Conservation (phyloP, 176 grass and related monocot genomes). For the Luzula sylvatica region DNA sequence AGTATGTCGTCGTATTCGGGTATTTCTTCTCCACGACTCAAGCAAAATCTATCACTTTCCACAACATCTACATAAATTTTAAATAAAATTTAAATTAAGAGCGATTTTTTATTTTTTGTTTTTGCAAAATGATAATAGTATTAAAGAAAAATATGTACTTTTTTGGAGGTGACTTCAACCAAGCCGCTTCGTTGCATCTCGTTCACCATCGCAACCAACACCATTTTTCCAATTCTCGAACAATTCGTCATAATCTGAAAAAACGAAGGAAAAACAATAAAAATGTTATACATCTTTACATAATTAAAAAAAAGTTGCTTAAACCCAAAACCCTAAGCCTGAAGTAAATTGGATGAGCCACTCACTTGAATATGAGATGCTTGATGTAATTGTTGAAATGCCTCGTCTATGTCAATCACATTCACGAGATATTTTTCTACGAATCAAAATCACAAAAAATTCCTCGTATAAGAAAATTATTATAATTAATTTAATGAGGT, state of each 20-base stretch:
- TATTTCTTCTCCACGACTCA: slow-evolving; percentile 36
- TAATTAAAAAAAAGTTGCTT: too few species aligned
- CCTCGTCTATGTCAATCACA: slow-evolving; percentile 79
- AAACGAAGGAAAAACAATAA: background rate
- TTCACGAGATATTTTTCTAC: slow-evolving; percentile 55
- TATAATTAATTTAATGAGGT: too few species aligned
- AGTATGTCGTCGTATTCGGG: slow-evolving; percentile 68
- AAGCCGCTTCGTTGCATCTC: slow-evolving; percentile 82
- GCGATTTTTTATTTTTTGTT: too few species aligned
- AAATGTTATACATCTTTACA: too few species aligned
- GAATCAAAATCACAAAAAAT: slow-evolving; percentile 16
- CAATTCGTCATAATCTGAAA: slow-evolving; percentile 83
- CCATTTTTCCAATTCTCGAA: slow-evolving; percentile 72
- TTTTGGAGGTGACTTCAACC: slow-evolving; percentile 82
- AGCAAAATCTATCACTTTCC: slow-evolving; percentile 67
- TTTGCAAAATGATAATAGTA: slow-evolving; percentile 4
- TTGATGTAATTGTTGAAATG: slow-evolving; percentile 89
- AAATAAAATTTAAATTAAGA: background rate
- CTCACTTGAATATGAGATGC: slow-evolving; percentile 96
- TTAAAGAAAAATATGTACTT: slow-evolving; percentile 33
- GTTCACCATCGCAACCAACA: slow-evolving; percentile 87
- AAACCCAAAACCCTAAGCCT: too few species aligned
- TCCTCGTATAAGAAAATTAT: slow-evolving; percentile 11
- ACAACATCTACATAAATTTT: slow-evolving; percentile 41
- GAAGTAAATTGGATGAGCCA: too few species aligned